A percentile compares a stretch with the other conserved stretches of the same genome.
Conservation (phyloP, 768 basidiomycete genomes). For the Psilocybe azurescens region DNA sequence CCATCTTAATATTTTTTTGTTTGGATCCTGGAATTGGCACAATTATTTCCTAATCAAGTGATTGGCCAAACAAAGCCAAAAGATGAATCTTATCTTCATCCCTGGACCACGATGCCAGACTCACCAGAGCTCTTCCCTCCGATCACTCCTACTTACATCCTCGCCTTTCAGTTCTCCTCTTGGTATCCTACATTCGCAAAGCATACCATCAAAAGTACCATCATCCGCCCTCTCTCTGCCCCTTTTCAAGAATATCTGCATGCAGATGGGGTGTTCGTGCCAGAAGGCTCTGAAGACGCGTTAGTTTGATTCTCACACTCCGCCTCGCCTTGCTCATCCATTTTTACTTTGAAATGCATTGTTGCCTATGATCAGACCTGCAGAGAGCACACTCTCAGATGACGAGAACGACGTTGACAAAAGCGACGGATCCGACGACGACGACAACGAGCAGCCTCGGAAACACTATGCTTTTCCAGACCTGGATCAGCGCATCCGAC, state of each 20-base stretch:
- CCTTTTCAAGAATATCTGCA: constrained; percentile 77
- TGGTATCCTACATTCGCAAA: constrained; percentile 81
- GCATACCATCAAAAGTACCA: constrained; percentile 71
- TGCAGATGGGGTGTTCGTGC: constrained; percentile 85
- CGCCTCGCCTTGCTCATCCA: too few relatives aligned
- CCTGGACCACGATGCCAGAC: constrained; percentile 13
- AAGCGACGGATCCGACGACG: constrained; percentile 42
- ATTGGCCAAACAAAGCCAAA: background rate
- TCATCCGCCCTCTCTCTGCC: constrained; percentile 69
- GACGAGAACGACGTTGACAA: constrained; percentile 44
- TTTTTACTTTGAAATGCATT: background rate
- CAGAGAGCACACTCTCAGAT: constrained; percentile 64
- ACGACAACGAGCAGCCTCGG: constrained; percentile 19
- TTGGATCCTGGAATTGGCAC: constrained; percentile 15
- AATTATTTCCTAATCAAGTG: constrained; percentile 15
- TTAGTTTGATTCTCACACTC: constrained; percentile 40
- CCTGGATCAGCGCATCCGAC: constrained; percentile 75
- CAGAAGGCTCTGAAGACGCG: constrained; percentile 81
- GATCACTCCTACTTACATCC: constrained; percentile 55
- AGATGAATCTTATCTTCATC: constrained; percentile 5
- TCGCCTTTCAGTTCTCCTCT: constrained; percentile 81
- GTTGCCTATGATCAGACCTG: constrained; percentile 41
- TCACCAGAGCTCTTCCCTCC: constrained; percentile 51
- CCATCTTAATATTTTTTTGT: background rate
- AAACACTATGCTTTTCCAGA: constrained; percentile 74